These are phyloP conservation scores for Coix lacrymajobi DNA, from an alignment of 176 grass and related monocot genomes.

Conservation along the genomic window DNA sequence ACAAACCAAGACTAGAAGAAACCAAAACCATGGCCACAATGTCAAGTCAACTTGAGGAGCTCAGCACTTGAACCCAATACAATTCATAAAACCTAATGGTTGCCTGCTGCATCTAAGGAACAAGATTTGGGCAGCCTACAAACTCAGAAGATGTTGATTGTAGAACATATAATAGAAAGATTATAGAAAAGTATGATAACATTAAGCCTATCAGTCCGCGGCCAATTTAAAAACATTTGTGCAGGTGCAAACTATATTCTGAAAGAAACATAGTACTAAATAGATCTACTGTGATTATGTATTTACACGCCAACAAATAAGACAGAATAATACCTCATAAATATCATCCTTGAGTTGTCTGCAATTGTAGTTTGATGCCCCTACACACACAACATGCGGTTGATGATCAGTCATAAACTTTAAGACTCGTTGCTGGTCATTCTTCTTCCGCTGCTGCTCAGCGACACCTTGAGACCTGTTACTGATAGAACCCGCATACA, in stretches of 20 bases:
- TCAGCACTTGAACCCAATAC: no score
- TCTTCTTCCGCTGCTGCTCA: conserved; percentile 81
- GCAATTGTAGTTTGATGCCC: conserved; percentile 82
- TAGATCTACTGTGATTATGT: not conserved
- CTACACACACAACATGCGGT: conserved; percentile 85
- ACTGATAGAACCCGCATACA: conserved; percentile 91
- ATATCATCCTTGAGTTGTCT: conserved; percentile 97
- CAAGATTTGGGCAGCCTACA: no score
- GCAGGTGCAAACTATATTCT: not conserved
- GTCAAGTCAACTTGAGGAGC: not conserved
- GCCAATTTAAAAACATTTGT: not conserved
- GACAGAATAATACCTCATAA: conserved; percentile 65
- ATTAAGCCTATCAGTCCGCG: not conserved
- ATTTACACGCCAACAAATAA: not conserved
- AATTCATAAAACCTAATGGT: no score
- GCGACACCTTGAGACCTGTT: conserved; percentile 76
- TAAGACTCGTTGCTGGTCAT: conserved; percentile 80
- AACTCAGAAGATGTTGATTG: not conserved
- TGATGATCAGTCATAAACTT: conserved; percentile 95
- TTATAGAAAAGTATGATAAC: not conserved
- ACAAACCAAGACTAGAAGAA: no score
- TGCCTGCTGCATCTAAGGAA: no score
- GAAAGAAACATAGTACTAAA: not conserved
- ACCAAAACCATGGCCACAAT: not conserved
- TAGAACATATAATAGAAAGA: not conserved